Evolutionary conservation across 2,329 filamentous ascomycete species (phyloP).

Genomic region (Westerdykella ornata): DNA sequence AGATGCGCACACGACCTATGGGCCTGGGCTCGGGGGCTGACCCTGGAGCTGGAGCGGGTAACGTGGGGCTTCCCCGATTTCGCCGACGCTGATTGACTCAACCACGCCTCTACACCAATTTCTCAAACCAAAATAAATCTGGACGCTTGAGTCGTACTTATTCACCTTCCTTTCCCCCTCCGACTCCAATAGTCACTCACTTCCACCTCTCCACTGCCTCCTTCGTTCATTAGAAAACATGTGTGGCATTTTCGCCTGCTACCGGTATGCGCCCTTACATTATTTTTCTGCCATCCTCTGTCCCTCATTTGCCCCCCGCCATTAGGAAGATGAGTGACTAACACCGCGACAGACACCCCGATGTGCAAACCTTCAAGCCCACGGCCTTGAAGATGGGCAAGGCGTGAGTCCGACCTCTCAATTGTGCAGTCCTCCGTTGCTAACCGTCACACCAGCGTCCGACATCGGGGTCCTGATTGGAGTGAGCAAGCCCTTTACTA

Average conservation of each 20-base stretch:
- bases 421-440: conserved; percentile 10
- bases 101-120: conserved; percentile 10
- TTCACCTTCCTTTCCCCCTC: conserved; percentile 6
- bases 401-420: conserved; percentile 57
- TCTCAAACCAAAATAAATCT: conserved; percentile 8
- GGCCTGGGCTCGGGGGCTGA: not conserved
- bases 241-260: conserved; percentile 97
- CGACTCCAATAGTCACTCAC: not conserved
- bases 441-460: conserved; percentile 57
- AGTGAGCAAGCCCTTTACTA: conserved; percentile 56
- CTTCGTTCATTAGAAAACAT: conserved; percentile 47
- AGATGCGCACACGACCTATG: no score
- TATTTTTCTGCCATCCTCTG: conserved; percentile 15
- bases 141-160: conserved; percentile 14
- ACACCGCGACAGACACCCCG: conserved; percentile 59
- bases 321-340: conserved; percentile 20
- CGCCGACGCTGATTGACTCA: conserved; percentile 21
- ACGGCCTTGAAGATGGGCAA: conserved; percentile 89
- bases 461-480: conserved; percentile 97
- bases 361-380: conserved; percentile 94
- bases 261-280: conserved; percentile 52
- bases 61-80: conserved; percentile 13
- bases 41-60: not conserved
- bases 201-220: conserved; percentile 5
- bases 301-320: conserved; percentile 19